Conservation (phyloP, 1,139 yeast species). For the Chernovozyma sophiae-reginae region DNA sequence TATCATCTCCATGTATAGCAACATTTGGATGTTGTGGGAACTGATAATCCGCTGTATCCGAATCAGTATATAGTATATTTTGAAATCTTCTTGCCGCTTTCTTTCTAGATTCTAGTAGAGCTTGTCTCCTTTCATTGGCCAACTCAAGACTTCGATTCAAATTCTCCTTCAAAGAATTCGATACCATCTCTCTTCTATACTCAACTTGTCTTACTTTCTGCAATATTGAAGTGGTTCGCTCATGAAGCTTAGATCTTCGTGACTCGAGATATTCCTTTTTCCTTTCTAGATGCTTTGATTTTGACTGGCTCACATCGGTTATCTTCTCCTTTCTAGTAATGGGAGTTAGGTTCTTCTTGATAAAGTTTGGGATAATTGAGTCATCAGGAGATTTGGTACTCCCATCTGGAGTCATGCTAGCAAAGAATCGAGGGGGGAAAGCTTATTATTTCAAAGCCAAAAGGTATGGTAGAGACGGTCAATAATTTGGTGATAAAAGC, state of each 20-base stretch:
- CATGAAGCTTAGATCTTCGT: slow-evolving; percentile 11
- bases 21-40: neutral
- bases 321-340: slow-evolving; percentile 7
- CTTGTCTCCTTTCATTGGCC: slow-evolving; percentile 17
- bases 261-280: slow-evolving; percentile 8
- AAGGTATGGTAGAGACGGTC: too few species aligned
- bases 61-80: neutral
- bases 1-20: too few species aligned
- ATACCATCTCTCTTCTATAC: slow-evolving; percentile 8
- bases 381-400: neutral
- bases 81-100: slow-evolving; percentile 12
- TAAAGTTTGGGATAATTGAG: slow-evolving; percentile 13
- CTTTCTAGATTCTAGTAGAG: slow-evolving; percentile 13
- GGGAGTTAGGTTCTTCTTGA: slow-evolving; percentile 19
- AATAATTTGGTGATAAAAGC: too few species aligned
- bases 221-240: slow-evolving; percentile 12
- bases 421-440: too few species aligned
- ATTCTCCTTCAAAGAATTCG: slow-evolving; percentile 9
- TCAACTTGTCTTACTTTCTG: slow-evolving; percentile 13
- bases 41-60: neutral
- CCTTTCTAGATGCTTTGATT: slow-evolving; percentile 3
- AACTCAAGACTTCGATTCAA: slow-evolving; percentile 11
- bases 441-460: too few species aligned
- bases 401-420: neutral
- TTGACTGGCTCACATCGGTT: neutral